These are phyloP conservation scores for Monosporascus cannonballus DNA, from an alignment of 2,329 filamentous ascomycete species.

Conservation along the genomic window DNA sequence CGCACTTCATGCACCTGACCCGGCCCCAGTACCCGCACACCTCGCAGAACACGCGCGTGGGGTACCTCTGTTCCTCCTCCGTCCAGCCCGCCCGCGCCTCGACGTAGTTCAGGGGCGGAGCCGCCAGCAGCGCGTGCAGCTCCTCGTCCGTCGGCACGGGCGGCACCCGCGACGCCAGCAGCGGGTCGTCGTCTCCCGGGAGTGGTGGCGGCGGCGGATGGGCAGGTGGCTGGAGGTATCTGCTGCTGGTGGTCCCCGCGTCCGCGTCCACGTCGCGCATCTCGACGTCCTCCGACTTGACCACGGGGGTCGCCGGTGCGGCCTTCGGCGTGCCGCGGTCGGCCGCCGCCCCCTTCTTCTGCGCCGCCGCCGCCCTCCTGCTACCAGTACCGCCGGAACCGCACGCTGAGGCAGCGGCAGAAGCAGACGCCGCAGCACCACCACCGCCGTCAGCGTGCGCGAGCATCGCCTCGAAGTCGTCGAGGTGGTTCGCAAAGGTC, in stretches of 20 bases:
- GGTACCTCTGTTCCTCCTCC: slow-evolving; percentile 39
- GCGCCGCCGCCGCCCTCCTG: slow-evolving; percentile 11
- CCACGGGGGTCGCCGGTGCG: slow-evolving; percentile 3
- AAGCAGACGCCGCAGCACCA: slow-evolving; percentile 20
- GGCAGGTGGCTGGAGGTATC: slow-evolving; percentile 24
- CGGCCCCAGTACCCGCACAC: slow-evolving; percentile 79
- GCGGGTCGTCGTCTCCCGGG: slow-evolving; percentile 47
- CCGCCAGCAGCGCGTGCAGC: slow-evolving; percentile 56
- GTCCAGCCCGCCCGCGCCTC: slow-evolving; percentile 50
- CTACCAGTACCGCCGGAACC: slow-evolving; percentile 8
- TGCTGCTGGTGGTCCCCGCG: background rate
- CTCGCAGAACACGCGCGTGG: slow-evolving; percentile 64
- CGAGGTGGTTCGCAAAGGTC: slow-evolving; percentile 76
- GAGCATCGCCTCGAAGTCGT: slow-evolving; percentile 66
- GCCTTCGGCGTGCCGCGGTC: background rate
- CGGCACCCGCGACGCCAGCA: slow-evolving; percentile 55
- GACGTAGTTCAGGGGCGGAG: slow-evolving; percentile 61
- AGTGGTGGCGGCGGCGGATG: slow-evolving; percentile 32
- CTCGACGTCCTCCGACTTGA: slow-evolving; percentile 22
- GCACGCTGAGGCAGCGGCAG: slow-evolving; percentile 19
- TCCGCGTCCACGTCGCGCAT: slow-evolving; percentile 32
- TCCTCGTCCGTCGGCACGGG: slow-evolving; percentile 52
- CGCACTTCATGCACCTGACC: slow-evolving; percentile 71
- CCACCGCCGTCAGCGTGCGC: slow-evolving; percentile 17
- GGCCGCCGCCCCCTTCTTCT: background rate